Evolutionary conservation across 2,329 filamentous ascomycete species (phyloP), one percentile per base, ranked within the genome.

Genomic region (Nemania diffusa): DNA sequence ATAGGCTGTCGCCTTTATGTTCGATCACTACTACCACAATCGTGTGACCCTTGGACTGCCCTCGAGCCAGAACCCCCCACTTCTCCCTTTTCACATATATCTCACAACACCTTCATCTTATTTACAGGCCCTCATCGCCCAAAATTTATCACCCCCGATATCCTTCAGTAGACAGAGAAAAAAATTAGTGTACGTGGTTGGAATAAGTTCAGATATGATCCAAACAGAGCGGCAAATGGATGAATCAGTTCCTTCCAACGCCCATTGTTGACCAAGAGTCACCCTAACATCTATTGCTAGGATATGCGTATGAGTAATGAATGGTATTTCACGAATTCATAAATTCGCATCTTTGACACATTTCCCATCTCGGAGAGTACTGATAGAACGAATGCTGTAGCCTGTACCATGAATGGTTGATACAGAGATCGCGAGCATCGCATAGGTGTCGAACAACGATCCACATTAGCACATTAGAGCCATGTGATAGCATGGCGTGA

Each of bases 131-230:
- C 26, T 5, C 44, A 32, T 34, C 37, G n/a, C 27, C 27, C 24
- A 44, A 32, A 7, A 56, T 15, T 11, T 22, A 17, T 32, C 17
- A 44, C 9, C n/a, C 34, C 22, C n/a, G 15, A 11, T 29, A 22
- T 32, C 27, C 24, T 1, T 20, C n/a, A 40, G 53, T n/a, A 46
- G 55, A 60, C 37, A 64, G 50, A 44, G 34, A 59, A 27, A 40
- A 26, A 67, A 37, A 50, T 61, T 59, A 67, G 50, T 40, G 44
- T 64, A 42, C 24, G 15, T 53, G 17, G 32, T 61, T 55, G 52
- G 37, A 53, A 37, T n/a, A 61, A 52, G 46, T 24, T 56, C 50
- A 59, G 22, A 55, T 57, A 27, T 9, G 57, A 22, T 55, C 46
- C 42, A 29, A 57, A 53, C 34, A n/a, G 13, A 22, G 44, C 13